phyloP scores from a whole-genome alignment of 202 grass and related monocot genomes.

The Alloteropsis angusta region DNA sequence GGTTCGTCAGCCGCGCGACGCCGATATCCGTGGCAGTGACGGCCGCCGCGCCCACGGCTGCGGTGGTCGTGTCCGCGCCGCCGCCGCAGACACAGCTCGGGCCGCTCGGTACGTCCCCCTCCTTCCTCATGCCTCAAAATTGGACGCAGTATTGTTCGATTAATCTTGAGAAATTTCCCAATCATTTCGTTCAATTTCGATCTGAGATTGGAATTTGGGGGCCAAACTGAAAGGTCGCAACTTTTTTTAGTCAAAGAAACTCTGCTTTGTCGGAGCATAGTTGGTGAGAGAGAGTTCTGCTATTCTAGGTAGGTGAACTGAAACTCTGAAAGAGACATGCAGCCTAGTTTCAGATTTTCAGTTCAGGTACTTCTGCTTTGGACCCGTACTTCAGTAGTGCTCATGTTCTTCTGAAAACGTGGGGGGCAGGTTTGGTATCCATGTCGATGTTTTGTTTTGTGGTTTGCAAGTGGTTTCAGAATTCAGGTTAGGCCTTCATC shows the following conservation, averaged over 20 bases:
- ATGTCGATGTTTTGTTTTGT: neutral
- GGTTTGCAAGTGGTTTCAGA: neutral
- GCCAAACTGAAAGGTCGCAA: neutral
- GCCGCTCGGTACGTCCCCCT: slow-evolving; percentile 18
- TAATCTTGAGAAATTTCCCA: neutral
- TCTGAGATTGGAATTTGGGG: slow-evolving; percentile 18
- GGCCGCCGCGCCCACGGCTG: slow-evolving; percentile 32
- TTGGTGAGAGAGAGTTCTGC: neutral
- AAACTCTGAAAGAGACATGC: slow-evolving; percentile 24
- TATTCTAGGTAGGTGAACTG: slow-evolving; percentile 35
- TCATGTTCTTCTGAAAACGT: neutral
- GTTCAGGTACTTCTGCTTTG: neutral
- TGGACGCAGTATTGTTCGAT: neutral
- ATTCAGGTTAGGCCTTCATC: neutral
- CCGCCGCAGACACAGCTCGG: slow-evolving; percentile 2
- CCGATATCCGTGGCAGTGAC: slow-evolving; percentile 34
- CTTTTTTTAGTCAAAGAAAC: neutral
- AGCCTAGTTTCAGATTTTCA: slow-evolving; percentile 11
- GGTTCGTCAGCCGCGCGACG: slow-evolving; percentile 54
- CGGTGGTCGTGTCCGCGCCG: slow-evolving; percentile 32
- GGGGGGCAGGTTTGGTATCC: neutral
- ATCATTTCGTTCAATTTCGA: slow-evolving; percentile 3
- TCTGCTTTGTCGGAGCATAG: slow-evolving; percentile 11
- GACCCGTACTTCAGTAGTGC: neutral
- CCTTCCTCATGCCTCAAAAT: neutral